Percentiles rank a stretch among this genome's conserved stretches.
Evolutionary conservation across 2,329 filamentous ascomycete species (phyloP).

Genomic region (Microthyrium microscopicum): DNA sequence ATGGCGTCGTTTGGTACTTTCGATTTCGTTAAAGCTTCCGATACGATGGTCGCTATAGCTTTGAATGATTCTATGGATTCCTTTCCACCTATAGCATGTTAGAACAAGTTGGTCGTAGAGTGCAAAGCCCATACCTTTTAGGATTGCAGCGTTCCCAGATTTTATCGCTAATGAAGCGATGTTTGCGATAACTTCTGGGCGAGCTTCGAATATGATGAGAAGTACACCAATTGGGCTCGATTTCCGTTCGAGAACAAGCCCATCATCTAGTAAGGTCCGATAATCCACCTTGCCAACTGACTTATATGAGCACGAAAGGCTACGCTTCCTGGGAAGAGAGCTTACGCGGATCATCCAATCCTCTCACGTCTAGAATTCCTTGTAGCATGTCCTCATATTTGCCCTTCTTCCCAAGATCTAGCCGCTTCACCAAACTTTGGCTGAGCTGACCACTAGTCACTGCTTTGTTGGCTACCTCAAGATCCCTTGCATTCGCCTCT

Average conservation of each 20-base stretch:
- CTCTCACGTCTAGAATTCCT: conserved; percentile 77
- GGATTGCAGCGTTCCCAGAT: conserved; percentile 88
- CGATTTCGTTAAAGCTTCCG: conserved; percentile 53
- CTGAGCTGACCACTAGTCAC: conserved; percentile 61
- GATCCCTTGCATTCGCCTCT: conserved; percentile 69
- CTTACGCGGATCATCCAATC: conserved; percentile 70
- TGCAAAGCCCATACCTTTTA: conserved; percentile 50
- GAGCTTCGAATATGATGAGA: conserved; percentile 94
- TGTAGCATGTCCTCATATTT: conserved; percentile 98
- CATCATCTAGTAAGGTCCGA: conserved; percentile 73
- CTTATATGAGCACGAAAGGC: not conserved
- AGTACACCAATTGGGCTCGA: conserved; percentile 95
- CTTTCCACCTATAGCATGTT: conserved; percentile 50
- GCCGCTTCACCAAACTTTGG: conserved; percentile 67
- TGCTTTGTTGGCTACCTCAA: conserved; percentile 56
- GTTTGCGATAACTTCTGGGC: conserved; percentile 95
- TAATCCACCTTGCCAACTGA: conserved; percentile 70
- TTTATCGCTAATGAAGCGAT: conserved; percentile 93
- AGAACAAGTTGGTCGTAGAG: conserved; percentile 6
- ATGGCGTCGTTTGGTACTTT: conserved; percentile 72
- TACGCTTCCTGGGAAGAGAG: conserved; percentile 10
- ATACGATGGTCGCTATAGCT: conserved; percentile 75
- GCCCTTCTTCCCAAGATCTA: conserved; percentile 71
- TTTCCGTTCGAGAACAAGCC: conserved; percentile 68
- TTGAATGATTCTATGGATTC: conserved; percentile 93